Evolutionary conservation across 139 green algal species (phyloP).

Genomic region (Coccomyxa sp.): DNA sequence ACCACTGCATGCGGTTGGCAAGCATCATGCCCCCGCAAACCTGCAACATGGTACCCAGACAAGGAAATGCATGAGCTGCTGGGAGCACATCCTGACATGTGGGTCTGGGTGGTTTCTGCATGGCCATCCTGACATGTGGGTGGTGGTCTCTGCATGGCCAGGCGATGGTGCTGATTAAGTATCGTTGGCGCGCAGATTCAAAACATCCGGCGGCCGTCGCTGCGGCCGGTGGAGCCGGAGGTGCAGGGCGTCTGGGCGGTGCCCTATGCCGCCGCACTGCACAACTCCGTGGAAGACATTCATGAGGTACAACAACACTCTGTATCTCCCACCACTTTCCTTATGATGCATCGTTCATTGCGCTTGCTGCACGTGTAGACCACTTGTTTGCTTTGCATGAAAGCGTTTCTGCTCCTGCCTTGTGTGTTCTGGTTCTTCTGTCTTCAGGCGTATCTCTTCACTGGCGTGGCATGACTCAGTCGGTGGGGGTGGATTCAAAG

Average conservation of each 20-base stretch:
- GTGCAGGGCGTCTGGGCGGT: slow-evolving; percentile 12
- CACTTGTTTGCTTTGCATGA: not conserved
- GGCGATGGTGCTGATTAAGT: not conserved
- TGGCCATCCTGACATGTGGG: too few relatives aligned
- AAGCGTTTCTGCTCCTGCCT: too few relatives aligned
- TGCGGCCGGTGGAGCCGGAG: not conserved
- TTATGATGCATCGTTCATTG: not conserved
- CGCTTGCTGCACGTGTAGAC: not conserved
- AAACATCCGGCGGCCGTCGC: not conserved
- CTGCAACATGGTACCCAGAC: too few relatives aligned
- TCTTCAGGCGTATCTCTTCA: not conserved
- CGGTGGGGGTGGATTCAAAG: not conserved
- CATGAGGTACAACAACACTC: slow-evolving; percentile 1
- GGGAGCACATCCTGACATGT: too few relatives aligned
- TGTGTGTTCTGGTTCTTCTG: not conserved
- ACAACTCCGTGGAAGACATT: slow-evolving; percentile 56
- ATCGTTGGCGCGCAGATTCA: not conserved
- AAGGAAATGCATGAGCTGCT: too few relatives aligned
- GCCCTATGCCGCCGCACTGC: slow-evolving; percentile 16
- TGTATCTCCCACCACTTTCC: not conserved
- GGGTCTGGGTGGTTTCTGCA: too few relatives aligned
- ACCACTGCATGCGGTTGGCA: too few relatives aligned
- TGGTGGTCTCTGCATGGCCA: too few relatives aligned
- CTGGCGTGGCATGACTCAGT: not conserved
- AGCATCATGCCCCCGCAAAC: too few relatives aligned